Base-by-base conservation (phyloP, 768 basidiomycete species). In the Leccinellum rugosiceps region DNA sequence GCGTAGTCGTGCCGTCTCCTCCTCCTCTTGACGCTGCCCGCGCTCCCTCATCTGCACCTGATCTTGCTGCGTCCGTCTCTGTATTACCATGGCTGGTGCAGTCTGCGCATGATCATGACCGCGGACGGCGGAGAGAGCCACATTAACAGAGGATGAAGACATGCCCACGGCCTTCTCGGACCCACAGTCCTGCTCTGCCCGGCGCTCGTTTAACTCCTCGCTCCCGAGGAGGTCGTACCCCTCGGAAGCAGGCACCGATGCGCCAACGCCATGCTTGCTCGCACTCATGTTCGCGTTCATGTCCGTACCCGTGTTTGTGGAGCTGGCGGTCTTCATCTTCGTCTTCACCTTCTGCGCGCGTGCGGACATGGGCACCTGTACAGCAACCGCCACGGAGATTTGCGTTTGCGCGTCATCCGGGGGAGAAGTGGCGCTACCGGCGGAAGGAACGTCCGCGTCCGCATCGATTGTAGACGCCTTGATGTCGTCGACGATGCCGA, bases 401-500 rank as follows among this genome's bases (percentile, higher is more conserved):
- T 19, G 45, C 23, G 45, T n/a, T n/a, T 13, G 53, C 6, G 21
- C 23, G 6, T 26, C 51, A 13, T 28, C 21, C 11, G 50, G 19
- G n/a, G 49, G 4, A 15, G 41, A 41, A 43, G 11, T 43, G 41
- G 13, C 11, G 41, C 41, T 43, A 43, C 19, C 19, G 41, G 41
- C 41, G n/a, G 19, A 43, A 43, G 19, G 41, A 19, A 43, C 19
- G 11, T 43, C n/a, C 3, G 43, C 43, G 23, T 56, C 47, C 2
- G 47, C 70, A 62, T 87, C 88, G 69, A 80, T 83, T 25, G 88
- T 90, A 13, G 87, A 86, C 0, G 88, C 87, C 68, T 85, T 86
- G 52, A 85, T 83, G 58, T 82, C 81, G 71, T 90, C 89, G 60
- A 89, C 80, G 53, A 90, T 80, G 32, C 90, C 90, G 51, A 93